Conservation (phyloP, 495 filamentous ascomycete species). For the Trichoderma gamsii region DNA sequence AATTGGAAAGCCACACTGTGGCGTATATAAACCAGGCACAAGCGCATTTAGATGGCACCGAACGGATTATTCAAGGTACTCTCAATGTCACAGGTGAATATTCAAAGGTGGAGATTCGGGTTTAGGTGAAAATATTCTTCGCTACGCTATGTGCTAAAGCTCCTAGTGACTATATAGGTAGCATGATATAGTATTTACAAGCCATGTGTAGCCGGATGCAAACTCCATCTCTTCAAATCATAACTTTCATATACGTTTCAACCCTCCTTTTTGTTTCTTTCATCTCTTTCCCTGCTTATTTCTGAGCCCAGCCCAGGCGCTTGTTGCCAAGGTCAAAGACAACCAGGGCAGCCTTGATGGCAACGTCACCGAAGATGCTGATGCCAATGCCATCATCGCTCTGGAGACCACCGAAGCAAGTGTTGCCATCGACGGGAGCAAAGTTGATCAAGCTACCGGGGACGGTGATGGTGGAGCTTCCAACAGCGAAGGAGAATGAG, state of each 20-base stretch:
- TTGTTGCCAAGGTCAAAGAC: slow-evolving; percentile 50
- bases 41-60: too few species aligned
- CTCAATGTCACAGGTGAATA: too few species aligned
- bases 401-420: slow-evolving; percentile 63
- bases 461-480: slow-evolving; percentile 41
- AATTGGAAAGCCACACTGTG: too few species aligned
- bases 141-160: neutral
- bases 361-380: slow-evolving; percentile 70
- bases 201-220: neutral
- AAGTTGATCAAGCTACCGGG: slow-evolving; percentile 54
- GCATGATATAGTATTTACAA: slow-evolving; percentile 9
- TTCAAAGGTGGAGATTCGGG: too few species aligned
- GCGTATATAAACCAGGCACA: too few species aligned
- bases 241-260: neutral
- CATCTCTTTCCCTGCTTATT: slow-evolving; percentile 1
- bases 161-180: neutral
- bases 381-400: slow-evolving; percentile 55
- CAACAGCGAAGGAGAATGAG: slow-evolving; percentile 54
- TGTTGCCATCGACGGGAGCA: slow-evolving; percentile 33
- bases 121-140: neutral
- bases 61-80: too few species aligned
- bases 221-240: too few species aligned
- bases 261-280: neutral
- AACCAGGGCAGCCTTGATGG: slow-evolving; percentile 72
- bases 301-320: slow-evolving; percentile 52